Percentiles rank a stretch among this genome's conserved stretches.
Conservation (phyloP, 352 stramenopile species). For the Globisporangium canariense region DNA sequence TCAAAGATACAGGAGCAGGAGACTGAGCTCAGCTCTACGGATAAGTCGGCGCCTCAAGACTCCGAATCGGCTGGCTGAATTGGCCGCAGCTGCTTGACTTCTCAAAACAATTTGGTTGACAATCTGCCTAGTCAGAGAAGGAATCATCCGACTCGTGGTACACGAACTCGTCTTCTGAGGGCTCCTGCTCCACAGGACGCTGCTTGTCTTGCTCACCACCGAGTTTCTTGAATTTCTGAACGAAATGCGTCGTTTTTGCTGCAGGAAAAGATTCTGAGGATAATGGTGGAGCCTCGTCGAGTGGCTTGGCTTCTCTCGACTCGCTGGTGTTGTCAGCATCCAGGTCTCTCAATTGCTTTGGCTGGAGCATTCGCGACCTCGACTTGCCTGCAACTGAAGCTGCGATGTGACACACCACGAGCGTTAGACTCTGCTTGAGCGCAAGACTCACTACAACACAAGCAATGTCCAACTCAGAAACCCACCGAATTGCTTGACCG, state of each 20-base stretch:
- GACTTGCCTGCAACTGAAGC: neutral
- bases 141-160: neutral
- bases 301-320: neutral
- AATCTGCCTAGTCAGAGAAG: neutral
- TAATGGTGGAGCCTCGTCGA: neutral
- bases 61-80: too few relatives aligned
- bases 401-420: neutral
- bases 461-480: neutral
- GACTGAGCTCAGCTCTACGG: too few relatives aligned
- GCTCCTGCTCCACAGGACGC: neutral
- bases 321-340: neutral
- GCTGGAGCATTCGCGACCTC: neutral
- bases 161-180: neutral
- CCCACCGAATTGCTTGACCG: slow-evolving; percentile 14
- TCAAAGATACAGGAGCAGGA: too few relatives aligned
- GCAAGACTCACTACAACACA: neutral
- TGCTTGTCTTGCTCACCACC: neutral
- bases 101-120: too few relatives aligned
- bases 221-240: neutral
- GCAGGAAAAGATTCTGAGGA: neutral
- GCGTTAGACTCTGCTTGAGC: neutral
- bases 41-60: too few relatives aligned
- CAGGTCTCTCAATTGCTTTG: neutral
- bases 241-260: neutral
- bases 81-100: too few relatives aligned